Evolutionary conservation across 495 filamentous ascomycete genomes (phyloP).

Genomic region (Xylaria telfairii): DNA sequence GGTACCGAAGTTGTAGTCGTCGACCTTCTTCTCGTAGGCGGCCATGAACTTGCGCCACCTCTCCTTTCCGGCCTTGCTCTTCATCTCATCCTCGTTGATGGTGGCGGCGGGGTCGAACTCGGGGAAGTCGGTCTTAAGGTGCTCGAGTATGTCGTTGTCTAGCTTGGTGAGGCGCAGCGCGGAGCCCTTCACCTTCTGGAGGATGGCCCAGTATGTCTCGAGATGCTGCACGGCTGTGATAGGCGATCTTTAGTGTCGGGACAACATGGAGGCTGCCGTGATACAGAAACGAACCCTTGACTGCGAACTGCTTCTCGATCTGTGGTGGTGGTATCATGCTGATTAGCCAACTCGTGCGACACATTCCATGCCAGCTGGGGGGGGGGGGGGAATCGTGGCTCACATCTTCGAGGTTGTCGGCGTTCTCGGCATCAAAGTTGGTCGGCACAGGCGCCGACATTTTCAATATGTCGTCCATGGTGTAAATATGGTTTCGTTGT

Average conservation of each 20-base stretch:
- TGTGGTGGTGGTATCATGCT: conserved; percentile 42
- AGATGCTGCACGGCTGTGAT: conserved; percentile 85
- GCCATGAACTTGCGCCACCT: conserved; percentile 95
- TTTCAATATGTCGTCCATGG: conserved; percentile 37
- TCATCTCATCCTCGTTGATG: conserved; percentile 93
- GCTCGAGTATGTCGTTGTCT: conserved; percentile 91
- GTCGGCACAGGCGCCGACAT: conserved; percentile 43
- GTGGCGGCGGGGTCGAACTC: conserved; percentile 83
- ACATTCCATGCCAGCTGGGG: not conserved
- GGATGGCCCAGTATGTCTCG: conserved; percentile 94
- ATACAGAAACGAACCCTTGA: conserved; percentile 72
- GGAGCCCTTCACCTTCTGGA: conserved; percentile 87
- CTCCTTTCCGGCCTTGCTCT: conserved; percentile 96
- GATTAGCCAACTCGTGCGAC: conserved; percentile 7
- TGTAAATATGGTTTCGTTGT: not conserved
- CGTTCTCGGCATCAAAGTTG: conserved; percentile 53
- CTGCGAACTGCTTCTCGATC: conserved; percentile 99
- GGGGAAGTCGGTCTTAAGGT: conserved; percentile 86
- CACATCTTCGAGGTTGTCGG: conserved; percentile 58
- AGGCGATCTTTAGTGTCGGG: not conserved
- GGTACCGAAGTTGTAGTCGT: conserved; percentile 97
- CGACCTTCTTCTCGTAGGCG: conserved; percentile 87
- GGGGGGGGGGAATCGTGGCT: conserved; percentile 11
- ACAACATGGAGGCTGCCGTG: not conserved
- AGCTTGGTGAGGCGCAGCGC: conserved; percentile 86